phyloP scores from a whole-genome alignment of 495 filamentous ascomycete genomes.

The Trichoderma reesei region DNA sequence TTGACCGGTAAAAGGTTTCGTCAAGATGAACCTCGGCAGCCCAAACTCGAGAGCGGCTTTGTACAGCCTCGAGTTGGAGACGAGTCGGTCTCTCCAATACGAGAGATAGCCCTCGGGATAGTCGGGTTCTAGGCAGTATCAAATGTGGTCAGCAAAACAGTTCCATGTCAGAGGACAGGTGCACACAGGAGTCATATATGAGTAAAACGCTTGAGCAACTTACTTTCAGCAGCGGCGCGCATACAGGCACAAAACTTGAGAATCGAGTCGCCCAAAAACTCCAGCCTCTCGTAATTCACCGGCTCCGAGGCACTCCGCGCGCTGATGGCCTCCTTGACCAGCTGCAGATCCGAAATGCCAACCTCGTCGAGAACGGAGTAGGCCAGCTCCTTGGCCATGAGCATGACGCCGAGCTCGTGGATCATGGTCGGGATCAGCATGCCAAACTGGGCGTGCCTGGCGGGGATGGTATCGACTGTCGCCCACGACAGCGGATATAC shows the following conservation, averaged over 20 bases:
- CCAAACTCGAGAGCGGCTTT: conserved; percentile 51
- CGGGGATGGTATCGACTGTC: conserved; percentile 46
- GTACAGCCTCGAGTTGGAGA: conserved; percentile 63
- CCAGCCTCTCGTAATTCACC: conserved; percentile 74
- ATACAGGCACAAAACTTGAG: conserved; percentile 69
- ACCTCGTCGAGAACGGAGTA: conserved; percentile 48
- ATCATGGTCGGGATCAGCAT: conserved; percentile 67
- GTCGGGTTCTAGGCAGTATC: conserved; percentile 34
- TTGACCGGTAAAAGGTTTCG: conserved; percentile 50
- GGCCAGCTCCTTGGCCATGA: conserved; percentile 56
- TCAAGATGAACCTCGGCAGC: conserved; percentile 67
- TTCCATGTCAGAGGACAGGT: not conserved
- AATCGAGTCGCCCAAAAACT: conserved; percentile 81
- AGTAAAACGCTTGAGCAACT: conserved; percentile 9
- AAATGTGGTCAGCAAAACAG: not conserved
- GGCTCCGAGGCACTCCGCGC: conserved; percentile 50
- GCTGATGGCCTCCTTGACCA: conserved; percentile 65
- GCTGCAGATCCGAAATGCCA: conserved; percentile 40
- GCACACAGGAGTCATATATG: not conserved
- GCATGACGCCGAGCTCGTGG: conserved; percentile 51
- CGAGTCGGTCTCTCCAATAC: conserved; percentile 52
- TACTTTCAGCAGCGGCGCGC: conserved; percentile 51
- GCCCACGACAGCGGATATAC: conserved; percentile 27
- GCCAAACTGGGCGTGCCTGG: conserved; percentile 52
- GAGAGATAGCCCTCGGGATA: conserved; percentile 79